Base-by-base conservation (phyloP, 129 eudicot species). In the Deinandra increscens region DNA sequence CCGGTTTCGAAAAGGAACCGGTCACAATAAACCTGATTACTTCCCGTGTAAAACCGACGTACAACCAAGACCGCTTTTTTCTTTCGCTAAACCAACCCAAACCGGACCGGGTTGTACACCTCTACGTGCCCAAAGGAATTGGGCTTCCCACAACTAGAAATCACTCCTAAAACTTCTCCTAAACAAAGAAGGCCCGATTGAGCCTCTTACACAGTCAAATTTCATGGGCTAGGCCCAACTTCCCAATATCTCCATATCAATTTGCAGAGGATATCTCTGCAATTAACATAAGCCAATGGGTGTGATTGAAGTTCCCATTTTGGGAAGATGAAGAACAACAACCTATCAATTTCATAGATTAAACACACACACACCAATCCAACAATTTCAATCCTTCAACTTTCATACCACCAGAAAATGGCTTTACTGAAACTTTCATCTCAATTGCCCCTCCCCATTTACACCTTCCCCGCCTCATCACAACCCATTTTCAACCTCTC, bases 361-460 rank as follows among this genome's bases (percentile, higher is more conserved):
- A 58, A 49, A 64, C 14, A 8, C 59, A 58, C 60, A 64, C 14
- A 8, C 59, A 31, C 13, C 38, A 67, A 31, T 51, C 66, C 5
- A 37, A 36, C 49, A 26, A 18, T 60, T 26, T 39, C 46, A 41
- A 58, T 66, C 75, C 31, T 3, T 42, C 18, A 48, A 59, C 6
- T 5, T 38, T 3, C 15, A 43, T 26, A 1, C 7, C 42, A 66
- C n/a, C 31, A 20, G 13, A 61, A 26, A 53, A 80, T 82, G 87
- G 83, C 84, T 71, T 71, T 72, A 53, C 64, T 83, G 55, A 83
- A 70, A 60, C 70, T 77, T 31, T 41, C 72, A 77, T 59, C 60
- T 15, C 83, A 69, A 38, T 38, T 80, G 19, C 84, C 82, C 68
- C 38, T 78, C 31, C 67, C 80, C 15, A 68, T 79, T 64, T 38